A percentile compares a stretch with the other conserved stretches of the same genome.
Conservation (phyloP, 306 rosid species). For the Astragalus membranaceus region DNA sequence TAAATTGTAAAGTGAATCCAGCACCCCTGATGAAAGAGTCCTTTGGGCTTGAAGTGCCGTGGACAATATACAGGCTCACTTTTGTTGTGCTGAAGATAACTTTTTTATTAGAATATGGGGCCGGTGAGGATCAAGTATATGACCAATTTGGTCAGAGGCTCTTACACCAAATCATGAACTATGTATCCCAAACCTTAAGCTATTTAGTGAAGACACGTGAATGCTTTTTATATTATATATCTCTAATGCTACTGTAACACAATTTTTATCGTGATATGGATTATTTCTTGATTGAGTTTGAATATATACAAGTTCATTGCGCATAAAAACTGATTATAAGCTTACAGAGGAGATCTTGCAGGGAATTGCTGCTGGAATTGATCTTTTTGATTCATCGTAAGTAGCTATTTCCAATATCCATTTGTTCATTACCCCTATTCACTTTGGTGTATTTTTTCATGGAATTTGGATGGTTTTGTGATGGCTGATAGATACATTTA, state of each 20-base stretch:
- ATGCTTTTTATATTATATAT: not conserved
- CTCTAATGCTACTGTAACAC: not conserved
- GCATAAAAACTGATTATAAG: slow-evolving; percentile 22
- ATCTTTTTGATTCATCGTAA: slow-evolving; percentile 81
- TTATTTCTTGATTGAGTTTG: slow-evolving; percentile 9
- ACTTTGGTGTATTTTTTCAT: not conserved
- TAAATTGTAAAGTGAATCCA: not conserved
- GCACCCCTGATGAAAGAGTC: not conserved
- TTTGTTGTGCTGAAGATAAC: too few relatives aligned
- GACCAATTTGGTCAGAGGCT: not conserved
- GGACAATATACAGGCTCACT: not conserved
- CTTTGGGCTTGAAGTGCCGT: not conserved
- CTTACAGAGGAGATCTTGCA: slow-evolving; percentile 92
- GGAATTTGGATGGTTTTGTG: not conserved
- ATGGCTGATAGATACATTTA: slow-evolving; percentile 53
- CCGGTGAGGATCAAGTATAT: not conserved
- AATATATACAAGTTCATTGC: not conserved
- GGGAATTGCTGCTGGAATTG: slow-evolving; percentile 82
- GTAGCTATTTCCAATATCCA: slow-evolving; percentile 29
- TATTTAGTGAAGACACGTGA: not conserved
- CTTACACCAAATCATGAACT: not conserved
- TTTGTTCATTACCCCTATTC: not conserved
- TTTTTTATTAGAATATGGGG: not conserved
- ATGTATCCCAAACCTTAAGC: not conserved
- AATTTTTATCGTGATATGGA: slow-evolving; percentile 3